phyloP scores from a whole-genome alignment of 1,139 yeast species.

The Entelexis paramagnoliae region DNA sequence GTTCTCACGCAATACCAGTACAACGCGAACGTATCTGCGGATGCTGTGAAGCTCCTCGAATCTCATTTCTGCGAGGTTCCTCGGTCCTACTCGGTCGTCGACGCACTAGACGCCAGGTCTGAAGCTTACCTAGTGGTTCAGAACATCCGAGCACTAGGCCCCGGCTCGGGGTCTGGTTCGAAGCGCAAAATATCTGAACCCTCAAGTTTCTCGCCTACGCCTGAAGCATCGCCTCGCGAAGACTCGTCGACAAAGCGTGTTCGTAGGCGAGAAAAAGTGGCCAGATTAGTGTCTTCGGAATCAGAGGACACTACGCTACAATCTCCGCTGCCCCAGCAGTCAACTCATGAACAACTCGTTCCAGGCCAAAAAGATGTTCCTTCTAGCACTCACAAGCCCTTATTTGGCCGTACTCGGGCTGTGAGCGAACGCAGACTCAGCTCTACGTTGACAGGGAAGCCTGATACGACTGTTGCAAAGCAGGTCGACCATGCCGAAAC shows the following conservation, averaged over 20 bases:
- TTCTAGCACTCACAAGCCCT: not conserved
- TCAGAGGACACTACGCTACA: not conserved
- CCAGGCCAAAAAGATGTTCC: not conserved
- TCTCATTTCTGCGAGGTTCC: slow-evolving; percentile 11
- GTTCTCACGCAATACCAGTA: slow-evolving; percentile 7
- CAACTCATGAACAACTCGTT: not conserved
- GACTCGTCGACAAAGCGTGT: not conserved
- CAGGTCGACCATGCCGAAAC: too few relatives aligned
- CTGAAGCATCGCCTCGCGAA: not conserved
- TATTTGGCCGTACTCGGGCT: not conserved
- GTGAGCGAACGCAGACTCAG: not conserved
- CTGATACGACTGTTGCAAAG: not conserved
- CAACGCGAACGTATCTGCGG: slow-evolving; percentile 7
- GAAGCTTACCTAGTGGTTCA: slow-evolving; percentile 10
- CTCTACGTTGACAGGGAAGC: not conserved
- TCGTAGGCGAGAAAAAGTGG: slow-evolving; percentile 1
- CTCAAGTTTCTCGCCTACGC: not conserved
- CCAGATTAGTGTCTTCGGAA: not conserved
- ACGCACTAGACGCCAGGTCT: not conserved
- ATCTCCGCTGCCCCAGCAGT: not conserved
- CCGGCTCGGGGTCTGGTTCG: not conserved
- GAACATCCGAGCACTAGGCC: not conserved
- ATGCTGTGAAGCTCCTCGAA: slow-evolving; percentile 7
- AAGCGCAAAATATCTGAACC: not conserved
- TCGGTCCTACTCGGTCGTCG: slow-evolving; percentile 6